These are phyloP conservation scores for Saturnispora besseyi DNA, from an alignment of 805 yeast genomes.

Conservation along the genomic window DNA sequence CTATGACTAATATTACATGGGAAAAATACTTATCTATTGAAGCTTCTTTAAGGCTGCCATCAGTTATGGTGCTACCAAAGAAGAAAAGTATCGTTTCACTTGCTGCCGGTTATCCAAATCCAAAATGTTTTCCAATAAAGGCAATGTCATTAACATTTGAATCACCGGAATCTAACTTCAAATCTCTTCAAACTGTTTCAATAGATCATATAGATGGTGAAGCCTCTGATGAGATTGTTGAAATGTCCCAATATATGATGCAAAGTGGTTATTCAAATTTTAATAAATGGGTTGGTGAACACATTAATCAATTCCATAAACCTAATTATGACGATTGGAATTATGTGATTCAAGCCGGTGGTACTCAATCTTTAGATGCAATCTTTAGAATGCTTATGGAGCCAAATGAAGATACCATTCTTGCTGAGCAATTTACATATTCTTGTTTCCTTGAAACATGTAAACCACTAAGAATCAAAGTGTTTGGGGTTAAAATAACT, in stretches of 20 bases:
- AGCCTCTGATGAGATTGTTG: constrained; percentile 28
- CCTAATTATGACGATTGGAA: constrained; percentile 59
- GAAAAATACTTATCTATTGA: constrained; percentile 20
- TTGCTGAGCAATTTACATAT: constrained; percentile 77
- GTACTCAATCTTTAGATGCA: constrained; percentile 87
- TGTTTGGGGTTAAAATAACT: constrained; percentile 74
- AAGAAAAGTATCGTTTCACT: constrained; percentile 34
- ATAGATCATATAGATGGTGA: constrained; percentile 20
- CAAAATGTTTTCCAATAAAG: constrained; percentile 43
- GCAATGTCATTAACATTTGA: constrained; percentile 21
- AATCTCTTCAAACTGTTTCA: constrained; percentile 28
- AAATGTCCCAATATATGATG: constrained; percentile 43
- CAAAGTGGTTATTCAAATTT: constrained; percentile 41
- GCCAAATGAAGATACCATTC: constrained; percentile 65
- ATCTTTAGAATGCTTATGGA: constrained; percentile 66
- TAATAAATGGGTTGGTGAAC: constrained; percentile 33
- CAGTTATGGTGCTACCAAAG: constrained; percentile 22
- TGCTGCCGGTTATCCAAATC: constrained; percentile 51
- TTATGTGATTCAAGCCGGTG: constrained; percentile 63
- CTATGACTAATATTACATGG: constrained; percentile 12
- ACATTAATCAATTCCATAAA: constrained; percentile 35
- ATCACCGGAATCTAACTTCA: constrained; percentile 36
- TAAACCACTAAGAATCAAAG: constrained; percentile 56
- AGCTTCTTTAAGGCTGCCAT: constrained; percentile 21
- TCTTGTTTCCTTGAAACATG: constrained; percentile 80